These are phyloP conservation scores for Apiospora kogelbergensis DNA, from an alignment of 2,329 filamentous ascomycete genomes.

Conservation along the genomic window DNA sequence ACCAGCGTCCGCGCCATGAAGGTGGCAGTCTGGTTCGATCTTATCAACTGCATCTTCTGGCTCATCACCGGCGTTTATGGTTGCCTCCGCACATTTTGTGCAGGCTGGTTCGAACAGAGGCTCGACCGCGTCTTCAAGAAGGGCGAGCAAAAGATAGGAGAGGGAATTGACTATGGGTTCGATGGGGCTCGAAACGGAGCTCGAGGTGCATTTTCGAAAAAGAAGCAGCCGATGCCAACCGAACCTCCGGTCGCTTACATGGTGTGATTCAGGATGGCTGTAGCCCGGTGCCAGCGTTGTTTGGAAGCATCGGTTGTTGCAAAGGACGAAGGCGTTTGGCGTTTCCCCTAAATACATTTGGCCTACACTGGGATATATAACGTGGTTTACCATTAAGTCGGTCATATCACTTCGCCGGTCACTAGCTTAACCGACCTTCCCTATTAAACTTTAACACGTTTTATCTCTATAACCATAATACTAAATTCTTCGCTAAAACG, in stretches of 20 bases:
- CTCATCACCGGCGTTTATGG: slow-evolving; percentile 46
- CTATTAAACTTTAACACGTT: too few species aligned
- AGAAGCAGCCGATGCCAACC: not conserved
- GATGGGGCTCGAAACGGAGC: not conserved
- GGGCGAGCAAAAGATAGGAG: not conserved
- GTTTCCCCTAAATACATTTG: not conserved
- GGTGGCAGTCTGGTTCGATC: slow-evolving; percentile 70
- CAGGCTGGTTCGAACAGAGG: not conserved
- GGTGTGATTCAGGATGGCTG: not conserved
- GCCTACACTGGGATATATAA: not conserved
- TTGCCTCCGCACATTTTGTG: slow-evolving; percentile 35
- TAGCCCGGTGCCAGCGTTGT: not conserved
- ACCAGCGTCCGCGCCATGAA: slow-evolving; percentile 57
- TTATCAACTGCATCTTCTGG: slow-evolving; percentile 69
- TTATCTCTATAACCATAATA: too few species aligned
- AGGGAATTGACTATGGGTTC: not conserved
- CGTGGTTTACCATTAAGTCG: too few species aligned
- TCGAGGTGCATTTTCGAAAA: not conserved
- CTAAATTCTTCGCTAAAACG: too few species aligned
- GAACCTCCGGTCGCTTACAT: not conserved
- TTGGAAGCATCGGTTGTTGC: not conserved
- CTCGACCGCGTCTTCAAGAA: not conserved
- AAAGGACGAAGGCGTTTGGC: not conserved
- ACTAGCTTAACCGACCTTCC: too few species aligned
- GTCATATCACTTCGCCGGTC: too few species aligned